These are phyloP conservation scores for Gnaphalium uliginosum DNA, from an alignment of 129 eudicot species.

Conservation along the genomic window DNA sequence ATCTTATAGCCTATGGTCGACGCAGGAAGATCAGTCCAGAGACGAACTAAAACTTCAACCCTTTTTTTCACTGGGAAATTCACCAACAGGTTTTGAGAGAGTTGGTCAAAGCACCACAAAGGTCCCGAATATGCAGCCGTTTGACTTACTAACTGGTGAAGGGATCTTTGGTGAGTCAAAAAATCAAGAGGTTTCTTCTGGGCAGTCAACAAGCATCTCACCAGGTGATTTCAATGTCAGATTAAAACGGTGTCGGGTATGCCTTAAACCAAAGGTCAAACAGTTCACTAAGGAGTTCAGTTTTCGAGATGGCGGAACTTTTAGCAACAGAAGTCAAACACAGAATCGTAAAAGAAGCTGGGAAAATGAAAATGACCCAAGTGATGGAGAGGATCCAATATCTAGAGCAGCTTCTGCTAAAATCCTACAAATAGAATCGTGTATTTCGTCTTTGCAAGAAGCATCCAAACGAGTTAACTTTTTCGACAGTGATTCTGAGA, in stretches of 20 bases:
- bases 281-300: slow-evolving; percentile 35
- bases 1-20: slow-evolving; percentile 34
- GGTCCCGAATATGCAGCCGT: slow-evolving; percentile 8
- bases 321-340: slow-evolving; percentile 15
- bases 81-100: background rate
- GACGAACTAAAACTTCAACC: slow-evolving; percentile 19
- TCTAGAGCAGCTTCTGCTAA: slow-evolving; percentile 48
- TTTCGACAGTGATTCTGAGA: background rate
- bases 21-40: slow-evolving; percentile 14
- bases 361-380: slow-evolving; percentile 22
- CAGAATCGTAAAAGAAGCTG: slow-evolving; percentile 31
- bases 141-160: slow-evolving; percentile 19
- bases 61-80: slow-evolving; percentile 7
- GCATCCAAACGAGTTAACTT: slow-evolving; percentile 28
- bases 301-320: slow-evolving; percentile 12
- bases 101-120: no score
- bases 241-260: slow-evolving; percentile 40
- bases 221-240: slow-evolving; percentile 24
- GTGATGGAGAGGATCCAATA: slow-evolving; percentile 35
- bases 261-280: slow-evolving; percentile 36
- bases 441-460: slow-evolving; percentile 40
- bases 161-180: slow-evolving; percentile 12
- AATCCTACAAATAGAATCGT: slow-evolving; percentile 43
- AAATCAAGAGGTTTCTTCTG: slow-evolving; percentile 25
- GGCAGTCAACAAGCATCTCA: slow-evolving; percentile 28